Base-by-base conservation (phyloP, 306 rosid genomes). In the Quercus engelmannii region DNA sequence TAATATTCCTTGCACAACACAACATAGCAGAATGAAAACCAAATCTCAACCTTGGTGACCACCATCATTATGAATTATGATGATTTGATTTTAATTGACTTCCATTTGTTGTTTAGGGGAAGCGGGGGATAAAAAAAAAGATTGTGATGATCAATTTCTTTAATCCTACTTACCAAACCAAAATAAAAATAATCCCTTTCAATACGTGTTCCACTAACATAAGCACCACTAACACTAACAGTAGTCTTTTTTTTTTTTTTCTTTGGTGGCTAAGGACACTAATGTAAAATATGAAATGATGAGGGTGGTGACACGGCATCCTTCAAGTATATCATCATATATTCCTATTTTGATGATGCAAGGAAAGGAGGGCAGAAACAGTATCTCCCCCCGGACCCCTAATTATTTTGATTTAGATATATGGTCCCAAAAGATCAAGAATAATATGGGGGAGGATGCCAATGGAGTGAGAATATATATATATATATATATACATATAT, bases 381-480 rank as follows among this genome's bases (percentile, higher is more conserved):
- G 54, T 26, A 33, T 65, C 35, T 33, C 28, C 17, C 35, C 19
- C 19, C 52, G 1, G 9, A 33, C 46, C 46, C 46, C 46, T 38
- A 7, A 38, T 38, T 38, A 38, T 38, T 38, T 38, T 67, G 20
- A 9, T 35, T 19, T 17, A 3, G 71, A 31, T 15, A 64, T 17
- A 31, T 79, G 62, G 83, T 83, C 91, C 77, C 79, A 72, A 38
- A 7, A 38, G 46, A 38, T 38, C 46, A 38, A 73, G 55, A 82
- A 84, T 71, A 84, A 84, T 71, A 55, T 43, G 74, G 46, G 46
- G 6, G 43, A 38, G 11, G 87, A 82, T 69, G 61, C 71, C 55
- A 76, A 73, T 74, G 83, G 83, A 79, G 43, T 74, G 72, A 82
- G 87, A 83, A 84, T 80, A 87, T 38, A 8, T 38, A 7, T 82